Evolutionary conservation across 75 land plant genomes (phyloP).

Genomic region (Cryptomeria japonica): DNA sequence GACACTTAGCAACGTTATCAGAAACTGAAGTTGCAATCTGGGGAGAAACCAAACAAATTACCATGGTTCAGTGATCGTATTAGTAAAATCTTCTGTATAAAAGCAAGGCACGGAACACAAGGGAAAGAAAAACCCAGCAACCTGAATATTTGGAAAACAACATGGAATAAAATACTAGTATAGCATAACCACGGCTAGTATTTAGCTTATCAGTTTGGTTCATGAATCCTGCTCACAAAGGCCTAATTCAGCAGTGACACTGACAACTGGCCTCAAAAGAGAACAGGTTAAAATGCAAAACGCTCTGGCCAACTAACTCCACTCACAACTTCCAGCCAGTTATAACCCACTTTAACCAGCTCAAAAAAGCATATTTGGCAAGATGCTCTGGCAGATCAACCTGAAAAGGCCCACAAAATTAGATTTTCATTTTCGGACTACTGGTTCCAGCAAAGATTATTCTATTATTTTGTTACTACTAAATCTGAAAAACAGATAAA

Average conservation of each 20-base stretch:
- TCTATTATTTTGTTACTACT: not conserved
- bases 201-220: not conserved
- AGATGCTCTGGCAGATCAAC: conserved; percentile 42
- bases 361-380: conserved; percentile 17
- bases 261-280: not conserved
- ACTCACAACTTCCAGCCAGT: conserved; percentile 5
- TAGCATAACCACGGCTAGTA: not conserved
- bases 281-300: not conserved
- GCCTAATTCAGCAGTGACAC: not conserved
- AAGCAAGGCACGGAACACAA: not conserved
- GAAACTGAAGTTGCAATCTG: not conserved
- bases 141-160: not conserved
- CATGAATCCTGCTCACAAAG: not conserved
- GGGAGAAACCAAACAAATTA: not conserved
- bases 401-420: conserved; percentile 19
- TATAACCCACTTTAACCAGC: conserved; percentile 32
- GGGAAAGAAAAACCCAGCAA: not conserved
- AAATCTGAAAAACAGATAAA: not conserved
- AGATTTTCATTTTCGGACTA: not conserved
- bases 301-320: not conserved
- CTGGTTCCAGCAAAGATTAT: not conserved
- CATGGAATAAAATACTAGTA: not conserved
- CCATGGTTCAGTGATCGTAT: not conserved
- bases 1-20: not conserved
- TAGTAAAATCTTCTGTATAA: not conserved